A percentile compares a stretch with the other conserved stretches of the same genome.
These are phyloP conservation scores for Nitzschia sp. DNA, from an alignment of 108 stramenopile genomes.

Conservation along the genomic window DNA sequence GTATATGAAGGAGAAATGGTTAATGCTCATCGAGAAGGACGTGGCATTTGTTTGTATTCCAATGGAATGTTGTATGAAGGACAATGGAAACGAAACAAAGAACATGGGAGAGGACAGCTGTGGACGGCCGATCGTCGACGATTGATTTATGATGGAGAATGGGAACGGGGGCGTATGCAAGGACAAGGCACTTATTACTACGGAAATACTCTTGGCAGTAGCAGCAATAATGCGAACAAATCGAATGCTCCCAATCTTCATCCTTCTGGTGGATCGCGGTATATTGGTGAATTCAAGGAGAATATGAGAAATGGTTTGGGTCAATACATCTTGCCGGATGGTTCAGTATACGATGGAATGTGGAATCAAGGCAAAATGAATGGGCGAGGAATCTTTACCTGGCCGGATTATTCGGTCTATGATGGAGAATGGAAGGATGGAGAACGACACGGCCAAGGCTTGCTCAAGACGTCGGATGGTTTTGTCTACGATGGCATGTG, in stretches of 20 bases:
- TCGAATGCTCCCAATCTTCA: neutral
- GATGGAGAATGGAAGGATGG: conserved; percentile 87
- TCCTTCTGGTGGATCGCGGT: conserved; percentile 38
- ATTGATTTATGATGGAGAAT: conserved; percentile 85
- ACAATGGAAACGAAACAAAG: conserved; percentile 81
- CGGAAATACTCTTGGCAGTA: neutral
- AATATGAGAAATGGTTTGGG: conserved; percentile 76
- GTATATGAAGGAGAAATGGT: conserved; percentile 92
- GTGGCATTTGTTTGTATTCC: conserved; percentile 79
- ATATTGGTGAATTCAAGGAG: conserved; percentile 85
- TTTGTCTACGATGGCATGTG: conserved; percentile 90
- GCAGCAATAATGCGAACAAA: neutral
- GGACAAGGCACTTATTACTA: conserved; percentile 85
- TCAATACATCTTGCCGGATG: conserved; percentile 73
- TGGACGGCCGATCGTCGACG: conserved; percentile 73
- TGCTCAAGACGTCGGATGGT: conserved; percentile 72
- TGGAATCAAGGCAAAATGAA: conserved; percentile 80
- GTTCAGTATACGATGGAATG: conserved; percentile 74
- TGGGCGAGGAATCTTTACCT: conserved; percentile 77
- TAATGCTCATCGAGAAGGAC: conserved; percentile 64
- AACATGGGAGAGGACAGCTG: conserved; percentile 82
- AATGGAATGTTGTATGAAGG: conserved; percentile 86
- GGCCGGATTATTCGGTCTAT: conserved; percentile 74
- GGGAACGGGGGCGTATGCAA: conserved; percentile 82
- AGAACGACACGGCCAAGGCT: conserved; percentile 76